Evolutionary conservation across 106 monocot genomes (phyloP), one percentile per base, ranked within the genome.

Genomic region (Narthecium ossifragum): DNA sequence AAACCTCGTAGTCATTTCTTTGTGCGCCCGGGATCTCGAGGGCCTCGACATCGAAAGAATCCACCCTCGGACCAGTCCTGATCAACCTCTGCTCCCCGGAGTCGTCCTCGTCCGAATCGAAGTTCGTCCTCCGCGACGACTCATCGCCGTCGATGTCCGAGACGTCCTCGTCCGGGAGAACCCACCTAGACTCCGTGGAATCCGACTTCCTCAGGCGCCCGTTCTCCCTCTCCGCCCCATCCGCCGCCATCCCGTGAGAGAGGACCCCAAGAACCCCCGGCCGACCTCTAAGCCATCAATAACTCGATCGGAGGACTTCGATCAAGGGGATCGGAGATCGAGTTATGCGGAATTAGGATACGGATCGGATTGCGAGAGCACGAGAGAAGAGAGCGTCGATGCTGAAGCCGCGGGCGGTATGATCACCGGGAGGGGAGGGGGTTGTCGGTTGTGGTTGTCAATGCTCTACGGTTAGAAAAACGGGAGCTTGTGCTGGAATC

Each of bases 41-140:
- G 25, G 96, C 96, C 68, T 96, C 90, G 4, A 96, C 96, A 41
- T 96, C 96, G 36, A 96, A 90, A 8, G 96, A 96, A 66, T 96
- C 90, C 22, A 84, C 78, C 46, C 80, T 72, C 22, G 96, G 96
- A 14, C 90, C 96, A 9, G 96, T 96, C 50, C 96, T 64, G 17
- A 90, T 61, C 52, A 96, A 59, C 52, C 86, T 45, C 67, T 86
- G 86, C 68, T 81, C 80, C 1, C 50, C 80, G 9, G 62, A 76
- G 13, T 77, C 80, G 12, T 86, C 80, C 11, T 73, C 76, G 29
- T 79, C 79, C 11, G 70, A 68, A 31, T 68, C 78, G 25, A 71
- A 58, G 53, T 65, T 51, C 40, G 20, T 38, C 36, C 65, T 46
- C 54, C 31, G 18, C 31, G 27, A 8, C 55, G 30, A 23, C 8